Percentiles rank a stretch among this genome's conserved stretches.
Evolutionary conservation across 1,139 yeast species (phyloP).

Genomic region (Yamadazyma triangularis): DNA sequence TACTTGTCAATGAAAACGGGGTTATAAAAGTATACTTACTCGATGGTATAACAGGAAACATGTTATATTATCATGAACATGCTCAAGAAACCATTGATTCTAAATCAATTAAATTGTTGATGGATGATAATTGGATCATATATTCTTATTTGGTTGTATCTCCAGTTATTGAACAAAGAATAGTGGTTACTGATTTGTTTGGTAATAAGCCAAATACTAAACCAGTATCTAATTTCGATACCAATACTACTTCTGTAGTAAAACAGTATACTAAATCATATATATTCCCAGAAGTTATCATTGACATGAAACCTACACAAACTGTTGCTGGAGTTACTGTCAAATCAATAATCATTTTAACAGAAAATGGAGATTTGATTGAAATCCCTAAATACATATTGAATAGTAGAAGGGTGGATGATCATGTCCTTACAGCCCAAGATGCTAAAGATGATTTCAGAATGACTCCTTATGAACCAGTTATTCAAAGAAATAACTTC

Average conservation of each 20-base stretch:
- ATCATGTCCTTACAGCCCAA: too few species aligned
- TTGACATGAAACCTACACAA: conserved; percentile 50
- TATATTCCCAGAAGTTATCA: conserved; percentile 53
- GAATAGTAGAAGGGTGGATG: conserved; percentile 62
- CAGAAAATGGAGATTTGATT: conserved; percentile 61
- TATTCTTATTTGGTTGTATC: conserved; percentile 56
- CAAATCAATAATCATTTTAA: conserved; percentile 58
- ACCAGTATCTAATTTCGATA: conserved; percentile 7
- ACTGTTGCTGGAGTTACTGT: conserved; percentile 74
- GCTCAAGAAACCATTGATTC: conserved; percentile 35
- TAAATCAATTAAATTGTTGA: conserved; percentile 44
- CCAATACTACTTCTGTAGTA: background rate
- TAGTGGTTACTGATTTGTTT: conserved; percentile 74
- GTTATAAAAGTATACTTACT: conserved; percentile 51
- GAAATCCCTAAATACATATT: conserved; percentile 65
- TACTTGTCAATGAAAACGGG: conserved; percentile 41
- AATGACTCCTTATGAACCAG: conserved; percentile 63
- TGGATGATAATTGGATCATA: conserved; percentile 83
- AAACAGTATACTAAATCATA: conserved; percentile 48
- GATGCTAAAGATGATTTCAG: conserved; percentile 57
- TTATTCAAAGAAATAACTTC: conserved; percentile 46
- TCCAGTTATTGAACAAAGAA: conserved; percentile 52
- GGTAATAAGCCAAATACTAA: conserved; percentile 44
- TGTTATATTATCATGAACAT: conserved; percentile 47
- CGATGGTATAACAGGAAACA: conserved; percentile 67